phyloP scores from a whole-genome alignment of 164 flowering plant species.

The Vitis labrusca region DNA sequence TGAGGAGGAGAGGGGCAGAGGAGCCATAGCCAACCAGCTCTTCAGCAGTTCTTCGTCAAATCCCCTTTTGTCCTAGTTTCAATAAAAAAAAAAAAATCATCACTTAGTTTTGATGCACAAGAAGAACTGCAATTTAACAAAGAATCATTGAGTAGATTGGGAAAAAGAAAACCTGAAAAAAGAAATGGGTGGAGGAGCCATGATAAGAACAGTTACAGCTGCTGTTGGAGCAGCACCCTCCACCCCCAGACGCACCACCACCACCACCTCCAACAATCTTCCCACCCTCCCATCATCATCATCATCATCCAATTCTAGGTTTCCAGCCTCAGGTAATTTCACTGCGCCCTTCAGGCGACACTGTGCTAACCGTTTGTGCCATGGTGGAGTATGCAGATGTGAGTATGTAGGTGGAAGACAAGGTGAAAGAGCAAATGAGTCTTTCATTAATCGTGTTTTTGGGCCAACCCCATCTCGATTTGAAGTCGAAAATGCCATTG shows the following conservation, averaged over 20 bases:
- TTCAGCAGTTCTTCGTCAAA: too few relatives aligned
- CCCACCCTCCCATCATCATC: not conserved
- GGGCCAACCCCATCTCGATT: constrained; percentile 29
- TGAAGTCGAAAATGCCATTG: constrained; percentile 31
- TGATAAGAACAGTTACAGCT: too few relatives aligned
- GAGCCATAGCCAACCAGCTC: too few relatives aligned
- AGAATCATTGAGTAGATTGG: too few relatives aligned
- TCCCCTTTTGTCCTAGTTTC: too few relatives aligned
- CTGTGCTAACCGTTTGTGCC: constrained; percentile 3
- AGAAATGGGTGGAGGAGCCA: too few relatives aligned
- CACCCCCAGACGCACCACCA: not conserved
- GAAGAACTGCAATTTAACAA: too few relatives aligned
- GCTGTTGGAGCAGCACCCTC: too few relatives aligned
- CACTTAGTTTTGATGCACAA: too few relatives aligned
- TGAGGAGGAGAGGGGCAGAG: too few relatives aligned
- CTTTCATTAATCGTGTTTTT: constrained; percentile 3
- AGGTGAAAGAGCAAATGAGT: constrained; percentile 4
- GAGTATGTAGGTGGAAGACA: constrained; percentile 5
- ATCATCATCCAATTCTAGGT: constrained; percentile 7
- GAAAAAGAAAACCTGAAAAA: too few relatives aligned
- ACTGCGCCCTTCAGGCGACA: not conserved
- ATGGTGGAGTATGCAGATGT: not conserved
- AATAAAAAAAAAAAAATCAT: too few relatives aligned
- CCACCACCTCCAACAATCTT: not conserved
- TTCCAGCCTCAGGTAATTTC: not conserved